These are phyloP conservation scores for Xylariales sp. DNA, from an alignment of 2,329 filamentous ascomycete species.

Conservation along the genomic window DNA sequence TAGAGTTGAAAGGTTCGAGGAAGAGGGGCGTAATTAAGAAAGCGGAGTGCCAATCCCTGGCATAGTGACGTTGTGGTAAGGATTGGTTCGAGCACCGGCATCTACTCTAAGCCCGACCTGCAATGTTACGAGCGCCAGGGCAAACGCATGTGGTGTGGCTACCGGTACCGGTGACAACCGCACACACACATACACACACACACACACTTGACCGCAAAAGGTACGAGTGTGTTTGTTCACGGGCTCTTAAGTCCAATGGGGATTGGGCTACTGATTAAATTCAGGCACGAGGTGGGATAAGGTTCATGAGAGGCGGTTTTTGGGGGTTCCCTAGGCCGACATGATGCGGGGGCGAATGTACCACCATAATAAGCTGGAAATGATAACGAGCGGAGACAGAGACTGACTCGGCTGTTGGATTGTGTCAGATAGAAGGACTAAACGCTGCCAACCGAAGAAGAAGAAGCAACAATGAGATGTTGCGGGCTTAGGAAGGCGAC, in stretches of 20 bases:
- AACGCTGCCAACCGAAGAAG: neutral
- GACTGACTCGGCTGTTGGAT: neutral
- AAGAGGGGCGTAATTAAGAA: neutral
- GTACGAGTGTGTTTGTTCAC: no score
- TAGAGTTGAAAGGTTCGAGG: neutral
- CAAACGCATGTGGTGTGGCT: no score
- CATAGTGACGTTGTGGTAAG: slow-evolving; percentile 4
- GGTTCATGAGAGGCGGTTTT: neutral
- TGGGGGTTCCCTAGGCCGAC: neutral
- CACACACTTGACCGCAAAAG: no score
- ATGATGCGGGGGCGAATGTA: no score
- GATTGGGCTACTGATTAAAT: neutral
- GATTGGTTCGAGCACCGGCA: neutral
- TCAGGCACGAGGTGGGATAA: neutral
- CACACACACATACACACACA: no score
- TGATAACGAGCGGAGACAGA: neutral
- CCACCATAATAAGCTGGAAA: neutral
- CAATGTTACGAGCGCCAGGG: no score
- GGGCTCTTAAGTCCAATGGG: neutral
- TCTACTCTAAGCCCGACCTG: no score
- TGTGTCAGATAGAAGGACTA: slow-evolving; percentile 6
- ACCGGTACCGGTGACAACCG: no score
- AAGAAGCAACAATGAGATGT: neutral
- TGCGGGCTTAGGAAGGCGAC: no score
- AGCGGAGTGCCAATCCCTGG: neutral